A percentile compares a stretch with the other conserved stretches of the same genome.
These are phyloP conservation scores for Capronia epimyces DNA, from an alignment of 2,329 filamentous ascomycete genomes.

Conservation along the genomic window DNA sequence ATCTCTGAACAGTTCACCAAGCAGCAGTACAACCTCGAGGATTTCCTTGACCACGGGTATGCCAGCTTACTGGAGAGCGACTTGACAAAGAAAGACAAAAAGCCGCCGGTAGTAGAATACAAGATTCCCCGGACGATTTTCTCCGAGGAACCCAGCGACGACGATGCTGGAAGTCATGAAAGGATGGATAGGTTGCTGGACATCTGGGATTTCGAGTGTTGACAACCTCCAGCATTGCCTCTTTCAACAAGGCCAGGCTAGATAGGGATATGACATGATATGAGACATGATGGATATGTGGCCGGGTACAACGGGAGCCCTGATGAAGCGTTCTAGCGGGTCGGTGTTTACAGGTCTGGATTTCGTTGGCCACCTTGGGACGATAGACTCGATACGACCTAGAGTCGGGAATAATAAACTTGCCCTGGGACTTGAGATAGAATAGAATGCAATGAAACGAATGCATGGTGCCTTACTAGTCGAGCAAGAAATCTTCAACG, in stretches of 20 bases:
- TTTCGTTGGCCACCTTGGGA: background rate
- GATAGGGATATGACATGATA: background rate
- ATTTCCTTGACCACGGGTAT: constrained; percentile 95
- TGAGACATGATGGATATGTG: background rate
- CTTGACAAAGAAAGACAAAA: constrained; percentile 63
- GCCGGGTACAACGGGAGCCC: background rate
- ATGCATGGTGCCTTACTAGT: background rate
- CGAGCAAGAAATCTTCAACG: background rate
- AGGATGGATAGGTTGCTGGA: constrained; percentile 13
- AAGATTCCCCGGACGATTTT: constrained; percentile 88
- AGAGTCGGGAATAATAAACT: too few species aligned
- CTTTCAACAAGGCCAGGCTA: background rate
- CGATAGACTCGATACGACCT: background rate
- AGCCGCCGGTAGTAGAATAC: constrained; percentile 88
- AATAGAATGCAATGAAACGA: background rate
- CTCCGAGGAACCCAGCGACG: constrained; percentile 26
- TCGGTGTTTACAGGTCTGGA: background rate
- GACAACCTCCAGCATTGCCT: background rate
- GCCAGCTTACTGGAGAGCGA: constrained; percentile 70
- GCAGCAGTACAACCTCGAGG: constrained; percentile 87
- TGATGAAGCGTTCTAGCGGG: constrained; percentile 1
- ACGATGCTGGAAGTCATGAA: constrained; percentile 2
- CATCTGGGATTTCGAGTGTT: constrained; percentile 16
- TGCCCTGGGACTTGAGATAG: too few species aligned
- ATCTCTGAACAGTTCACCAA: constrained; percentile 97